Base-by-base conservation (phyloP, 148 eudicot genomes). In the Rheum nobile region DNA sequence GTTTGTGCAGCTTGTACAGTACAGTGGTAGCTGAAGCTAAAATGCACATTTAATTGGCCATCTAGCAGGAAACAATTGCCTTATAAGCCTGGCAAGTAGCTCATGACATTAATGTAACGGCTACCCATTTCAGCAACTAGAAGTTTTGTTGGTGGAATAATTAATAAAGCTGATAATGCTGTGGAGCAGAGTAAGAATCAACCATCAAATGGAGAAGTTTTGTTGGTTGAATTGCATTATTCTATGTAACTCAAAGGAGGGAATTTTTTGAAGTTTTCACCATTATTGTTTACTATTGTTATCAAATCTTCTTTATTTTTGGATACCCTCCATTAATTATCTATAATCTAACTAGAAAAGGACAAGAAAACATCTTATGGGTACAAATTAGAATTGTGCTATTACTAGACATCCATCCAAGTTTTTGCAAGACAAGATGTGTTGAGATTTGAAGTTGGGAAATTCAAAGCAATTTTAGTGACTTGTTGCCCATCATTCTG, bases 11-110 rank as follows among this genome's bases (percentile, higher is more conserved):
- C 21, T 1, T 1, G n/a, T 21, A 8, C 21, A 5, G 61, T 54
- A 54, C 22, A 17, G 8, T 54, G 37, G 67, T 61, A 61, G 70
- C 70, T 65, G 39, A 61, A 61, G 67, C 67, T 61, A 61, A 61
- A 35, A 28, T 29, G 67, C 67, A 61, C n/a, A n/a, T n/a, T 61
- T 61, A 9, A 61, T 10, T 61, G 67, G 17, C 10, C n/a, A 61
- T 12, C 35, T 17, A 61, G 19, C 17, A 61, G 31, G 32, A 32
- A 32, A 17, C 39, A 65, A 32, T 65, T 65, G 70, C 70, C 70
- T 16, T 1, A 6, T 32, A 65, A 65, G 70, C 21, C 39, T 32
- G 41, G 70, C 70, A 65, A 65, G 70, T 34, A 65, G 41, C 17
- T 65, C 39, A 31, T 32, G 22, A 34, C 70, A 65, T 65, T 65